Evolutionary conservation across 306 rosid genomes (phyloP), one percentile per base, ranked within the genome.

Genomic region (Medicago lupulina): DNA sequence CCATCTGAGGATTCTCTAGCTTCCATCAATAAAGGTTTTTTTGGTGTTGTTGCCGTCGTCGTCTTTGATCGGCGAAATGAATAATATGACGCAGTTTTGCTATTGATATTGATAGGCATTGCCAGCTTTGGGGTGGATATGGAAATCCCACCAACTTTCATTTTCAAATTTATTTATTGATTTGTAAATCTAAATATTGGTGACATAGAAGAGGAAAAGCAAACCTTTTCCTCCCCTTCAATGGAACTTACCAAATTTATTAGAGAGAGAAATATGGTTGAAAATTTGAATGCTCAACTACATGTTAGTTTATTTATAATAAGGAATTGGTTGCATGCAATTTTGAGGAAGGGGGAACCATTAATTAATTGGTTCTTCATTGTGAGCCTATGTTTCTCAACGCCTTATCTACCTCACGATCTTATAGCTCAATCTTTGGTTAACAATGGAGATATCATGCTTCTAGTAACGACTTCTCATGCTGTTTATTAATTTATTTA

Each of bases 1-100:
- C 78, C 85, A 1, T 78, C 64, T 0, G 81, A 77, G 2, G 71
- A 64, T 23, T 76, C 85, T 10, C 70, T 75, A 1, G 60, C 34
- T 9, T 65, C 59, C 11, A 53, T 41, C 77, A 46, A 73, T 61
- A 85, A 41, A 4, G 84, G 62, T 61, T 68, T 39, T 46, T 14
- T 18, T 23, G 28, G 51, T 8, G 63, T 23, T 2, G 9, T 8
- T 12, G 3, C n/a, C n/a, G 12, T 21, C n/a, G 12, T 64, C 15
- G 19, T 6, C 17, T 58, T 58, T 10, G 64, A 11, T 58, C 12
- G 8, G 10, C 18, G 18, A 34, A 60, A 25, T 28, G 66, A 34
- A 60, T 28, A 14, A 60, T 60, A 14, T 60, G 41, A 4, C 28
- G 18, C 39, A 13, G 5, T 60, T n/a, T 6, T 60, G 17, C 12